Evolutionary conservation across 2,329 filamentous ascomycete species (phyloP).

Genomic region (Nannizzia gypsea): DNA sequence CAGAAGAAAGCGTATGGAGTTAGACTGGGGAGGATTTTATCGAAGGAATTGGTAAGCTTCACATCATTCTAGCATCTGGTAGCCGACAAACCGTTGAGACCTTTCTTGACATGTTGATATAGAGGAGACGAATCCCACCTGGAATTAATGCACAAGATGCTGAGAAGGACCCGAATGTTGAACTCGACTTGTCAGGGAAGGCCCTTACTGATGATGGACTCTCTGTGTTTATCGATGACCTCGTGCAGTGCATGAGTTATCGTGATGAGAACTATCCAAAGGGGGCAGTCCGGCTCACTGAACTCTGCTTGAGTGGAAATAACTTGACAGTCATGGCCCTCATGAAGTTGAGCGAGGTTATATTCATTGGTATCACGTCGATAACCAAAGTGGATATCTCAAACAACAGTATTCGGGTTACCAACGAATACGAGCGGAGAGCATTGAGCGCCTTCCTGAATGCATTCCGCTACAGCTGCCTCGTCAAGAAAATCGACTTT

Average conservation of each 20-base stretch:
- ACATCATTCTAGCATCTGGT: background rate
- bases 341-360: slow-evolving; percentile 29
- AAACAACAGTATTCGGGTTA: slow-evolving; percentile 34
- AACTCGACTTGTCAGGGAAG: slow-evolving; percentile 37
- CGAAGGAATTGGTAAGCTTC: slow-evolving; percentile 31
- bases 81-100: background rate
- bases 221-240: slow-evolving; percentile 30
- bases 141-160: slow-evolving; percentile 20
- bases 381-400: slow-evolving; percentile 39
- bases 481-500: slow-evolving; percentile 36
- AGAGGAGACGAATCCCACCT: slow-evolving; percentile 28
- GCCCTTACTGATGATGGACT: slow-evolving; percentile 38
- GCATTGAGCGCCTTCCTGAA: slow-evolving; percentile 36
- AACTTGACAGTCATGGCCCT: slow-evolving; percentile 33
- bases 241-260: slow-evolving; percentile 30
- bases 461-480: slow-evolving; percentile 33
- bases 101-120: slow-evolving; percentile 2
- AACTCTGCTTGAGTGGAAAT: slow-evolving; percentile 37
- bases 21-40: slow-evolving; percentile 36
- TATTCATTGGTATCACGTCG: slow-evolving; percentile 33
- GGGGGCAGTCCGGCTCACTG: slow-evolving; percentile 31
- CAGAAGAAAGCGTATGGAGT: slow-evolving; percentile 37
- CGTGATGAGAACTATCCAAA: slow-evolving; percentile 21
- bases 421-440: slow-evolving; percentile 24
- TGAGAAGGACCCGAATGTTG: slow-evolving; percentile 27